Conservation (phyloP, 2,329 filamentous ascomycete species). For the Xylariaceae sp. region DNA sequence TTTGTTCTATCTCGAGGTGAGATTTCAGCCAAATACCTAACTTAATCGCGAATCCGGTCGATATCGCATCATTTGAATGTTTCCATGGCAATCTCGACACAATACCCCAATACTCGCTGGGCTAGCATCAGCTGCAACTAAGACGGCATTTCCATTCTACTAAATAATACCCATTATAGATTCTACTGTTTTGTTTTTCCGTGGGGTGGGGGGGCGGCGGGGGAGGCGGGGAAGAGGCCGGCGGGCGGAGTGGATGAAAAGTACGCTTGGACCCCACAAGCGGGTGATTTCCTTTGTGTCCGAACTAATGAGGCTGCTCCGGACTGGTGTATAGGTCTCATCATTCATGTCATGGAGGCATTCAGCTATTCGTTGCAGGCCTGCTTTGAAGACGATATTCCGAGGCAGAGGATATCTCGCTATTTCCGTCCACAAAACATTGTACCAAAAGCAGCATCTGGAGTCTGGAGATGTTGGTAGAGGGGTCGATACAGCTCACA, state of each 20-base stretch:
- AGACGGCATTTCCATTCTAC: conserved; percentile 28
- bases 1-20: conserved; percentile 26
- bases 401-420: not conserved
- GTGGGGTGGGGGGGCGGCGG: conserved; percentile 6
- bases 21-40: conserved; percentile 23
- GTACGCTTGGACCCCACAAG: conserved; percentile 25
- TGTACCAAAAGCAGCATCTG: conserved; percentile 27
- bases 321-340: conserved; percentile 7
- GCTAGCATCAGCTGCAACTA: conserved; percentile 18
- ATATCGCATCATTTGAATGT: conserved; percentile 20
- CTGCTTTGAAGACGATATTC: conserved; percentile 2
- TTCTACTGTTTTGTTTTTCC: conserved; percentile 23
- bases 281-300: conserved; percentile 36
- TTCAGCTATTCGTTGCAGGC: conserved; percentile 4
- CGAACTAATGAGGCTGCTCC: conserved; percentile 13
- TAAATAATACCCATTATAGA: conserved; percentile 37
- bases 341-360: no score
- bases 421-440: conserved; percentile 15
- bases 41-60: conserved; percentile 25
- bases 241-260: conserved; percentile 19
- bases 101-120: conserved; percentile 30
- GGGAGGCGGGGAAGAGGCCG: not conserved
- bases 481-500: conserved; percentile 15
- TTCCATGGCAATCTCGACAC: conserved; percentile 29
- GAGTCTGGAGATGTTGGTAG: conserved; percentile 15